Evolutionary conservation across 805 yeast genomes (phyloP).

Genomic region (Ascoidea rubescens): DNA sequence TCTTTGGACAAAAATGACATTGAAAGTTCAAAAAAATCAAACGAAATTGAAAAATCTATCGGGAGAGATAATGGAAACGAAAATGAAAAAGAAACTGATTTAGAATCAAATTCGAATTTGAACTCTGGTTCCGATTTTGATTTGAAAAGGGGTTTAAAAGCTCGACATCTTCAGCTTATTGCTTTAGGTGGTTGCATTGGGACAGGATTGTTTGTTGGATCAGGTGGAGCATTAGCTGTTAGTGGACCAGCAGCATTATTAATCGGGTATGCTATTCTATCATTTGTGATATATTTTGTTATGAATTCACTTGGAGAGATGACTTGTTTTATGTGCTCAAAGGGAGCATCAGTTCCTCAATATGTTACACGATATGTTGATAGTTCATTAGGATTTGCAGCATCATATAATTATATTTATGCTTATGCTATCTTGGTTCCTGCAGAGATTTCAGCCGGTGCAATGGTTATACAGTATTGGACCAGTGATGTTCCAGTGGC

Average conservation of each 20-base stretch:
- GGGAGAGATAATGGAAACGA: too few relatives aligned
- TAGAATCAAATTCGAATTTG: too few relatives aligned
- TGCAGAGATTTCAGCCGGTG: slow-evolving; percentile 53
- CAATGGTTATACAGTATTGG: slow-evolving; percentile 53
- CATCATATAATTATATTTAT: slow-evolving; percentile 46
- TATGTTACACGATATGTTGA: slow-evolving; percentile 21
- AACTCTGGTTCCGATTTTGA: background rate
- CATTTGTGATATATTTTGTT: slow-evolving; percentile 41
- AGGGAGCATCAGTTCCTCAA: background rate
- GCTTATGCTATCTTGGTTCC: slow-evolving; percentile 39
- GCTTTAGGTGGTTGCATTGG: slow-evolving; percentile 36
- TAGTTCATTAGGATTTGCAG: slow-evolving; percentile 46
- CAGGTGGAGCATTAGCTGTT: slow-evolving; percentile 29
- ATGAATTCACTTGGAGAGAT: slow-evolving; percentile 49
- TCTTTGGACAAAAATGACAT: too few relatives aligned
- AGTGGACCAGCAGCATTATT: slow-evolving; percentile 37
- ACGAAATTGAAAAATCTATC: too few relatives aligned
- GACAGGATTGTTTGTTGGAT: slow-evolving; percentile 51
- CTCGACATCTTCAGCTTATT: too few relatives aligned
- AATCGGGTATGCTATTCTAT: slow-evolving; percentile 43
- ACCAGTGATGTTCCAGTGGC: slow-evolving; percentile 40
- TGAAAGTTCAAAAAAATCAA: too few relatives aligned
- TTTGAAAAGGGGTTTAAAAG: background rate
- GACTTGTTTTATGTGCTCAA: slow-evolving; percentile 27
- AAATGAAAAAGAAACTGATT: too few relatives aligned